These are phyloP conservation scores for Penicillium verhagenii DNA, from an alignment of 495 filamentous ascomycete genomes.

Conservation along the genomic window DNA sequence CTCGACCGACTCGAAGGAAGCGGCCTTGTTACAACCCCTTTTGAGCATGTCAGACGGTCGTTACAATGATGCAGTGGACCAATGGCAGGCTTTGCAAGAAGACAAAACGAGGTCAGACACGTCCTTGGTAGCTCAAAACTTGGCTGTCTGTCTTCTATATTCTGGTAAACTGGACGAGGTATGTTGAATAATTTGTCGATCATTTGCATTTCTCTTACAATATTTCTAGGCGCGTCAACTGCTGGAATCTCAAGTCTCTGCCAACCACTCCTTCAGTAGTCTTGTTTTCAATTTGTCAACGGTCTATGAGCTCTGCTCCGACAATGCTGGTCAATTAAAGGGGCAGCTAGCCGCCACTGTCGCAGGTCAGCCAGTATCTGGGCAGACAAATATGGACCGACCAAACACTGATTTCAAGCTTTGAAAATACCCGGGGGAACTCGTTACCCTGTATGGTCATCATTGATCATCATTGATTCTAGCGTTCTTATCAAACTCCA, in stretches of 20 bases:
- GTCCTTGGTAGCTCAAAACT: constrained; percentile 67
- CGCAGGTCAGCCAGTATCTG: constrained; percentile 47
- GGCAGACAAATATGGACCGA: constrained; percentile 64
- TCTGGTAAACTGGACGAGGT: constrained; percentile 74
- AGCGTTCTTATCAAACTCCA: constrained; percentile 14
- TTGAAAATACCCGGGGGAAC: constrained; percentile 35
- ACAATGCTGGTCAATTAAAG: constrained; percentile 68
- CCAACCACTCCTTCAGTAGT: constrained; percentile 64
- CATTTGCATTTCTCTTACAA: constrained; percentile 8
- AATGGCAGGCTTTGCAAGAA: constrained; percentile 60
- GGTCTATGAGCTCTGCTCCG: constrained; percentile 87
- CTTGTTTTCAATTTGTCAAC: constrained; percentile 88
- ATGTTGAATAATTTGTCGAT: constrained; percentile 12
- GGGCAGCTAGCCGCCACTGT: constrained; percentile 65
- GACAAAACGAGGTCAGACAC: constrained; percentile 28
- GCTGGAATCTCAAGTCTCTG: constrained; percentile 62
- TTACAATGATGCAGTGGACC: constrained; percentile 58
- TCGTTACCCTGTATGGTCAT: constrained; percentile 3
- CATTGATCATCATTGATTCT: constrained; percentile 19
- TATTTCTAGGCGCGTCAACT: constrained; percentile 49
- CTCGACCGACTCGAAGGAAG: constrained; percentile 21
- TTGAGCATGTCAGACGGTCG: constrained; percentile 75
- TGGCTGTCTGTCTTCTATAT: constrained; percentile 81
- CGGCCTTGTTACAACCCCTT: constrained; percentile 57
- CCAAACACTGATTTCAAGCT: constrained; percentile 76